Evolutionary conservation across 192 early-diverging fungal genomes (phyloP).

Genomic region (Neocallimastix lanati): DNA sequence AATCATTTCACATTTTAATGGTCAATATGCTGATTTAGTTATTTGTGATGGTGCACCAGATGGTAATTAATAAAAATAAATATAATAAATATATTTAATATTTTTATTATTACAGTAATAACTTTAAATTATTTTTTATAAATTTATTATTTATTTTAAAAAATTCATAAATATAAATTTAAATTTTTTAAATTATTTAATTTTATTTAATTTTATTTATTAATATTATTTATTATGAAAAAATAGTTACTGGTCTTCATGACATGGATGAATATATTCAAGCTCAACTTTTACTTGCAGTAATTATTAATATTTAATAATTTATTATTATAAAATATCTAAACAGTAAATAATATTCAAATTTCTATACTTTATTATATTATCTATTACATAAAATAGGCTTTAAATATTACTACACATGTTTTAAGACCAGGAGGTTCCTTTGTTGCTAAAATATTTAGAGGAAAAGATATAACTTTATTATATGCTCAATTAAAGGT

Average conservation of each 20-base stretch:
- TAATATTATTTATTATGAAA: no score
- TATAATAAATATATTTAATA: no score
- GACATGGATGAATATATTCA: constrained; percentile 99
- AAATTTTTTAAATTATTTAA: constrained; percentile 1
- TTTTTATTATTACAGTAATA: no score
- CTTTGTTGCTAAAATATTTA: constrained; percentile 97
- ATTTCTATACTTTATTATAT: no score
- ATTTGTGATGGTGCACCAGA: constrained; percentile 88
- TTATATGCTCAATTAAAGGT: constrained; percentile 78
- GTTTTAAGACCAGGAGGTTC: constrained; percentile 75
- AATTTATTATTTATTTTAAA: constrained; percentile 1
- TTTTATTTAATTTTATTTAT: no score
- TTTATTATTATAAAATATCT: neutral
- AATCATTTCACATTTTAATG: constrained; percentile 79
- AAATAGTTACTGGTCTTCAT: constrained; percentile 73
- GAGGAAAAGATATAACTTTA: constrained; percentile 82
- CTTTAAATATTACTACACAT: constrained; percentile 92
- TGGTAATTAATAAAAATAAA: constrained; percentile 23
- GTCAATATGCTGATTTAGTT: constrained; percentile 73
- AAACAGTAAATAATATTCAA: no score
- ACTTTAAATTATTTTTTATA: neutral
- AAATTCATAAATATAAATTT: neutral
- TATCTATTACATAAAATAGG: no score
- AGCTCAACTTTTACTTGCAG: constrained; percentile 80
- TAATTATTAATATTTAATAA: neutral